These are phyloP conservation scores for Trypanosoma mega DNA, from an alignment of 208 protist species.

Conservation along the genomic window DNA sequence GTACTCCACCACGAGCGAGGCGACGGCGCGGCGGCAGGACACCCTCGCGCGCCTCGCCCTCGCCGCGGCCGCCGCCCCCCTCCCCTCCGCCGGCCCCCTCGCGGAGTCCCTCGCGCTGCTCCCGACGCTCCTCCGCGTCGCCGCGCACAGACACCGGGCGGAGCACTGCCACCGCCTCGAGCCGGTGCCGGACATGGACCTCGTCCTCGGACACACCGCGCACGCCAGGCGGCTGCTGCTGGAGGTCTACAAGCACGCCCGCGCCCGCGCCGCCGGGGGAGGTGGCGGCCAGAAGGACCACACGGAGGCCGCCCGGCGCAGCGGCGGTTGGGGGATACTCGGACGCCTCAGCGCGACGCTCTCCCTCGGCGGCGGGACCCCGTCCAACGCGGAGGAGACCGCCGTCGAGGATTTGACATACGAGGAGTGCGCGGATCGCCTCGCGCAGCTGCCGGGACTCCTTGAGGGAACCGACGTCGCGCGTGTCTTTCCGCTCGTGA, in stretches of 20 bases:
- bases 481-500: conserved; percentile 50
- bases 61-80: conserved; percentile 29
- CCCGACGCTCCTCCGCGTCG: conserved; percentile 50
- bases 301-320: background rate
- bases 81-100: conserved; percentile 25
- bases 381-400: too few relatives aligned
- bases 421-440: background rate
- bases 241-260: too few relatives aligned
- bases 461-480: conserved; percentile 34
- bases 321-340: conserved; percentile 17
- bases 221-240: conserved; percentile 52
- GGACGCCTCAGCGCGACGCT: conserved; percentile 25
- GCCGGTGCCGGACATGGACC: conserved; percentile 51
- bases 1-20: conserved; percentile 51
- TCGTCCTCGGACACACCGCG: conserved; percentile 62
- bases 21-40: conserved; percentile 43
- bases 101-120: conserved; percentile 35
- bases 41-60: conserved; percentile 59
- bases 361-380: too few relatives aligned
- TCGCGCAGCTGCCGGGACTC: conserved; percentile 17
- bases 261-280: background rate
- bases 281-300: background rate
- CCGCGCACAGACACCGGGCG: conserved; percentile 63
- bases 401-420: too few relatives aligned
- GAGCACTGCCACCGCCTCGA: conserved; percentile 38